Evolutionary conservation across 2,329 filamentous ascomycete species (phyloP), one percentile per base, ranked within the genome.

Genomic region (Penicillium sp.): DNA sequence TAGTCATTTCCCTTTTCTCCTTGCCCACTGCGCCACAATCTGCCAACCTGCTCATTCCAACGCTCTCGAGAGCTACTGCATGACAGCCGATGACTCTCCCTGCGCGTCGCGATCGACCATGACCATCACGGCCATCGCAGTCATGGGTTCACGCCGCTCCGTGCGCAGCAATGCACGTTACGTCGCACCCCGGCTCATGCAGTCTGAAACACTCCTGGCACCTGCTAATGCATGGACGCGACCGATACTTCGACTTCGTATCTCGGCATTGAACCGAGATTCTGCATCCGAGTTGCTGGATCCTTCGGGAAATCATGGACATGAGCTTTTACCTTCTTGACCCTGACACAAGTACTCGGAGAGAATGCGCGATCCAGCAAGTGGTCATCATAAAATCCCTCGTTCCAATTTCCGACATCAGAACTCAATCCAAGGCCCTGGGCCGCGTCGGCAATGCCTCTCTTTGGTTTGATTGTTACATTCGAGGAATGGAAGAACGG

Each of bases 81-180:
- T 19, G 15, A 16, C 18, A 25, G 14, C 28, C 10, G 6, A 27
- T 27, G 25, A 27, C 25, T 13, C 21, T 23, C 21, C 7, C 7
- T 7, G 11, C 25, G 25, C 6, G 4, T 27, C 25, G 5, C 11
- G 14, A 13, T 52, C n/a, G n/a, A n/a, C n/a, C n/a, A n/a, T n/a
- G n/a, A n/a, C n/a, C n/a, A n/a, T n/a, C 47, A 51, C 46, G 38
- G 45, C n/a, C n/a, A 7, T 27, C 25, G 5, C 11, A 27, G 25
- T 52, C 47, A 51, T 47, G 38, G 45, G 49, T 33, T 36, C 37
- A 29, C 29, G 16, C 14, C 21, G 33, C 39, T 45, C 36, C 38
- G 41, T 30, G 36, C 35, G n/a, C n/a, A n/a, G n/a, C 28, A 16
- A 33, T 18, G 28, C 39, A 41, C 32, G 10, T 38, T 35, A 30